A percentile compares a stretch with the other conserved stretches of the same genome.
Evolutionary conservation across 768 basidiomycete species (phyloP).

Genomic region (Boletellus emodensis): DNA sequence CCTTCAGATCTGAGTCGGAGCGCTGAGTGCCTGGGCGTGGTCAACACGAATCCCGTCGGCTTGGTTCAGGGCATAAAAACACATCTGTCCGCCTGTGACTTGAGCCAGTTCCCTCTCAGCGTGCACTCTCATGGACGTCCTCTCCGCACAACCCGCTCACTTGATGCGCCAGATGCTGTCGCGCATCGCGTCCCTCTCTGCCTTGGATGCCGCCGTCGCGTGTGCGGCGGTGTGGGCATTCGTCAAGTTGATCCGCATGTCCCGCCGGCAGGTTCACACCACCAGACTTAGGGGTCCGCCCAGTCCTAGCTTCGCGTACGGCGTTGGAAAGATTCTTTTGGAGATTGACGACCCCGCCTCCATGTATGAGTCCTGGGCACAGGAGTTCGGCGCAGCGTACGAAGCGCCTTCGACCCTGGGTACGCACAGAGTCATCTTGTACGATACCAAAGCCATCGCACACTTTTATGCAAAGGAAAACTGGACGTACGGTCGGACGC

Average conservation of each 20-base stretch:
- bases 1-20: too few species aligned
- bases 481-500: conserved; percentile 39
- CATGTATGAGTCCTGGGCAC: conserved; percentile 20
- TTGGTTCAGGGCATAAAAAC: not conserved
- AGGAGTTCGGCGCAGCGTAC: conserved; percentile 14
- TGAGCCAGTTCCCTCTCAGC: too few species aligned
- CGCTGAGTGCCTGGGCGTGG: too few species aligned
- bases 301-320: conserved; percentile 12
- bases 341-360: not conserved
- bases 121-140: not conserved
- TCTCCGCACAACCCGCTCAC: not conserved
- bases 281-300: conserved; percentile 18
- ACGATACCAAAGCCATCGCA: conserved; percentile 38
- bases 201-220: conserved; percentile 1
- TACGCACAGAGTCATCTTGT: conserved; percentile 12
- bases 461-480: conserved; percentile 10
- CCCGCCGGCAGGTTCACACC: conserved; percentile 10
- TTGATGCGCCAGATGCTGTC: not conserved
- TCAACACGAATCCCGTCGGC: too few species aligned
- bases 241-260: conserved; percentile 5
- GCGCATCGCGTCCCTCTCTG: not conserved
- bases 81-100: not conserved
- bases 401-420: conserved; percentile 13
- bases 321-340: conserved; percentile 8
- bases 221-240: conserved; percentile 4